Evolutionary conservation across 805 yeast genomes (phyloP).

Genomic region (Metschnikowia lachancei): DNA sequence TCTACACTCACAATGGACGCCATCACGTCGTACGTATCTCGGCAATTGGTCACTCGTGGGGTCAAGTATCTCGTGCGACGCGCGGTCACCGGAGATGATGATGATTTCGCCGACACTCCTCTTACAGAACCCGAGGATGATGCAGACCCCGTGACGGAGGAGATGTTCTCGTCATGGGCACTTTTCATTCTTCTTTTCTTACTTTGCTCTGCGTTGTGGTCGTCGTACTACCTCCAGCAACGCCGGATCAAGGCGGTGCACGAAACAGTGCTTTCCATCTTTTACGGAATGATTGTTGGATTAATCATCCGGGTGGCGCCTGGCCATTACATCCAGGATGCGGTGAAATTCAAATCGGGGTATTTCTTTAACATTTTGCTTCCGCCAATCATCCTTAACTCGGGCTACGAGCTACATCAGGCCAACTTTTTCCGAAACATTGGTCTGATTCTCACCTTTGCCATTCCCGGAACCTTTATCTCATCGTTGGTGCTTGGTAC

Average conservation of each 20-base stretch:
- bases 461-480: conserved; percentile 94
- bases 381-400: conserved; percentile 94
- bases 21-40: conserved; percentile 8
- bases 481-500: conserved; percentile 90
- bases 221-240: conserved; percentile 88
- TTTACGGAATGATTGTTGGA: conserved; percentile 96
- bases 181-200: conserved; percentile 78
- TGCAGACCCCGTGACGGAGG: conserved; percentile 86
- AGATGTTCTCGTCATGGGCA: conserved; percentile 97
- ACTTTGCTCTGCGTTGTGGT: conserved; percentile 88
- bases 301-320: conserved; percentile 85
- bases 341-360: conserved; percentile 90
- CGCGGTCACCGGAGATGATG: conserved; percentile 26
- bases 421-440: conserved; percentile 91
- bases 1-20: conserved; percentile 10
- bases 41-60: conserved; percentile 9
- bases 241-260: conserved; percentile 92
- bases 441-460: conserved; percentile 87
- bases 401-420: conserved; percentile 96
- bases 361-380: conserved; percentile 90
- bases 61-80: conserved; percentile 28
- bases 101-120: conserved; percentile 38
- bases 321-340: conserved; percentile 95
- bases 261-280: conserved; percentile 93
- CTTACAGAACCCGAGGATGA: conserved; percentile 57